phyloP scores from a whole-genome alignment of 345 rosid species.

The Camelina sativa region DNA sequence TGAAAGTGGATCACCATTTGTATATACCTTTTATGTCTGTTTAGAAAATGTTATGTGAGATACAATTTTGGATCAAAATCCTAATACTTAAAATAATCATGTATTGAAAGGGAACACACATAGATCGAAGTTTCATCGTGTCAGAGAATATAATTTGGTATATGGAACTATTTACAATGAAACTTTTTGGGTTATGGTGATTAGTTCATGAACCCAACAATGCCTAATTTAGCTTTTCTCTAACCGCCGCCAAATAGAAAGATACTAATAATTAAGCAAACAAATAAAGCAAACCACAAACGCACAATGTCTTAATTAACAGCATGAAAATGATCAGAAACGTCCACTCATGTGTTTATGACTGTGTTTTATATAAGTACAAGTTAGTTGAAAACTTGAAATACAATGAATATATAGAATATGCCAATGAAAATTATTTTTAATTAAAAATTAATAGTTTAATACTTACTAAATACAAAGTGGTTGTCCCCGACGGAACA shows the following conservation, averaged over 20 bases:
- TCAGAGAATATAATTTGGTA: constrained; percentile 37
- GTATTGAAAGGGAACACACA: constrained; percentile 28
- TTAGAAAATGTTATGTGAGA: neutral
- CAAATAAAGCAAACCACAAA: constrained; percentile 21
- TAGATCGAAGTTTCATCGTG: constrained; percentile 11
- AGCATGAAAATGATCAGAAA: constrained; percentile 41
- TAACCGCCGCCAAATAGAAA: constrained; percentile 43
- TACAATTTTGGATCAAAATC: neutral
- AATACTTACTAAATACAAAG: constrained; percentile 10
- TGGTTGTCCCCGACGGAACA: constrained; percentile 42
- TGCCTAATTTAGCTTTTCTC: constrained; percentile 38
- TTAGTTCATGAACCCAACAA: constrained; percentile 45
- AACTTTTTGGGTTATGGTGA: constrained; percentile 29
- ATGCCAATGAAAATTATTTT: neutral
- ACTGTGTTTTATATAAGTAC: constrained; percentile 26
- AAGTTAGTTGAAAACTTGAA: constrained; percentile 12
- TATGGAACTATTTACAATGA: constrained; percentile 32
- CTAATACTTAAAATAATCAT: neutral
- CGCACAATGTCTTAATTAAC: constrained; percentile 23
- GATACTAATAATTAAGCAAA: neutral
- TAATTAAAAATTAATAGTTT: too few relatives aligned
- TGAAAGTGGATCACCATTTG: neutral
- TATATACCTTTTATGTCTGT: neutral
- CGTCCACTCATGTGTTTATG: constrained; percentile 42
- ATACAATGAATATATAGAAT: constrained; percentile 24